Conservation (phyloP, 2,329 filamentous ascomycete species). For the Zasmidium citrigriseum region DNA sequence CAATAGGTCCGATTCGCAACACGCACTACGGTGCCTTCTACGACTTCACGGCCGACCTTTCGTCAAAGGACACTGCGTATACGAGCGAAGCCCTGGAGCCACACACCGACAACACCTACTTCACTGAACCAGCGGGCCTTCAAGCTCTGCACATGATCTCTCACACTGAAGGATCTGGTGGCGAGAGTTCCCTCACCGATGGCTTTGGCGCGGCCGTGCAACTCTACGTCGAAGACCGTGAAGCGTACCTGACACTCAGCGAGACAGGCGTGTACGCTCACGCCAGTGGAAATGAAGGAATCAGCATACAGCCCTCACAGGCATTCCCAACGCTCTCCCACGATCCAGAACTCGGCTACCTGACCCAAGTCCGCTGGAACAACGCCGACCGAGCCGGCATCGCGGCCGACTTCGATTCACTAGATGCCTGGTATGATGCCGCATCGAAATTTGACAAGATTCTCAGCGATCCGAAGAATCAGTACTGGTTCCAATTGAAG, state of each 20-base stretch:
- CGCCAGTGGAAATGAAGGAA: constrained; percentile 82
- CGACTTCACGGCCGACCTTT: constrained; percentile 88
- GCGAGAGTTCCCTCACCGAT: constrained; percentile 80
- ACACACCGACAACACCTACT: constrained; percentile 96
- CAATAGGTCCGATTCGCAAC: constrained; percentile 81
- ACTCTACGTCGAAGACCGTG: constrained; percentile 56
- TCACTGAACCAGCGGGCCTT: constrained; percentile 85
- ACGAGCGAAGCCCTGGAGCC: constrained; percentile 79
- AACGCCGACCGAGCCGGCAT: constrained; percentile 80
- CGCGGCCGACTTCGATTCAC: constrained; percentile 50
- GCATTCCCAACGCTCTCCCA: constrained; percentile 72
- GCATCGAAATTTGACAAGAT: constrained; percentile 71
- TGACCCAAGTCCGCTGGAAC: constrained; percentile 84
- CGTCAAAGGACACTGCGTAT: constrained; percentile 69
- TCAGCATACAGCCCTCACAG: constrained; percentile 72
- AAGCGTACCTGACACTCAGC: constrained; percentile 60
- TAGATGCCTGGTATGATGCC: constrained; percentile 72
- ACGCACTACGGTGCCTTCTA: constrained; percentile 90
- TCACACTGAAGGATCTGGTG: constrained; percentile 69
- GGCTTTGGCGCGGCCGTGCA: constrained; percentile 72
- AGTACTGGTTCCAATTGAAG: constrained; percentile 78
- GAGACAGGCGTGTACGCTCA: constrained; percentile 69
- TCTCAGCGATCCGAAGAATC: constrained; percentile 62
- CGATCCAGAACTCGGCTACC: constrained; percentile 43
- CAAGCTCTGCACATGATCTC: constrained; percentile 92